Evolutionary conservation across 371 early-diverging fungal species (phyloP).

Genomic region (Mucor circinelloides): DNA sequence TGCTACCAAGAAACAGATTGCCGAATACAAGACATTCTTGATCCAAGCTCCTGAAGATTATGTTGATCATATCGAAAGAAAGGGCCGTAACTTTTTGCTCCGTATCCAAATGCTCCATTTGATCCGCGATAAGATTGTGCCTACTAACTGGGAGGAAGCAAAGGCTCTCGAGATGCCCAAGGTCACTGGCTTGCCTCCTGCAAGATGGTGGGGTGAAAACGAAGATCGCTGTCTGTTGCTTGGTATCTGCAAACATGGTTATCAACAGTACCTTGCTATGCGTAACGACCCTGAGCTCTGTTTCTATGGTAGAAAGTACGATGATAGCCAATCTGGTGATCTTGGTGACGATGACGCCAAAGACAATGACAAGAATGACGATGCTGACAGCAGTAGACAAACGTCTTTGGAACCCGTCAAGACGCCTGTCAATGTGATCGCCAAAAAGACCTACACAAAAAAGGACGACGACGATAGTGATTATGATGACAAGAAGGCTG

Average conservation of each 20-base stretch:
- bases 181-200: constrained; percentile 60
- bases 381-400: constrained; percentile 23
- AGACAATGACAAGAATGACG: constrained; percentile 24
- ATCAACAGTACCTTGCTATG: constrained; percentile 67
- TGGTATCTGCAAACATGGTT: constrained; percentile 82
- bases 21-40: constrained; percentile 68
- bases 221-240: constrained; percentile 78
- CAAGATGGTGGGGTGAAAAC: constrained; percentile 75
- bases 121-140: constrained; percentile 68
- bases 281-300: constrained; percentile 69
- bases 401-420: constrained; percentile 1
- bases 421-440: not conserved
- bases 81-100: constrained; percentile 68
- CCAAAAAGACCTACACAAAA: constrained; percentile 2
- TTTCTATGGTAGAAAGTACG: constrained; percentile 56
- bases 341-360: constrained; percentile 39
- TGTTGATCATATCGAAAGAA: constrained; percentile 68
- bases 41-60: constrained; percentile 69
- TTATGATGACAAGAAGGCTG: constrained; percentile 19
- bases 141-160: constrained; percentile 57
- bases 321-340: constrained; percentile 42
- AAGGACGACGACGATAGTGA: constrained; percentile 21
- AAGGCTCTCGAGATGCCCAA: constrained; percentile 61
- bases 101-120: constrained; percentile 75
- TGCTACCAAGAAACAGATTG: constrained; percentile 60